Evolutionary conservation across 2,329 filamentous ascomycete genomes (phyloP).

Genomic region (Didymella lethalis): DNA sequence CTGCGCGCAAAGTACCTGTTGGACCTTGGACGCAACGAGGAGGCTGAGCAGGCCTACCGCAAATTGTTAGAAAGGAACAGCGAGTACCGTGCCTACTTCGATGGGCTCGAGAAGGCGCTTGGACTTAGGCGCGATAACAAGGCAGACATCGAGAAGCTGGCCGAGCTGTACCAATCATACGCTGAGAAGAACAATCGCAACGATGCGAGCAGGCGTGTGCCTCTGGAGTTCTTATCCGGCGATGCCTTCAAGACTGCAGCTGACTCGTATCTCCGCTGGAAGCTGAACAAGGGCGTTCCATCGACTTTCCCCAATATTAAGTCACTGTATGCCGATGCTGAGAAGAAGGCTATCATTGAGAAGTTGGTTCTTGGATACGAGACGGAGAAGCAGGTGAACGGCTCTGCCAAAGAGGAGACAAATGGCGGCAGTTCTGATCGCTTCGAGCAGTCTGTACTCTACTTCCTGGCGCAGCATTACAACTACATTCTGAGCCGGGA

Average conservation of each 20-base stretch:
- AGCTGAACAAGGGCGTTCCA: conserved; percentile 91
- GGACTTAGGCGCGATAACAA: conserved; percentile 68
- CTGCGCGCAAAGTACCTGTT: conserved; percentile 83
- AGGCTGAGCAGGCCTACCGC: conserved; percentile 83
- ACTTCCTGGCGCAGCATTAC: conserved; percentile 96
- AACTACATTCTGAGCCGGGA: conserved; percentile 90
- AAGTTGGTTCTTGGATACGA: conserved; percentile 81
- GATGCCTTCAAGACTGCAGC: conserved; percentile 82
- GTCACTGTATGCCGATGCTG: conserved; percentile 80
- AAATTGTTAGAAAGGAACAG: conserved; percentile 84
- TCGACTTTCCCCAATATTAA: conserved; percentile 98
- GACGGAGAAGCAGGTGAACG: conserved; percentile 63
- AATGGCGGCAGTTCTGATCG: conserved; percentile 62
- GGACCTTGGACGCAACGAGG: conserved; percentile 76
- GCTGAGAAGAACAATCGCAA: conserved; percentile 81
- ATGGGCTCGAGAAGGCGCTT: conserved; percentile 74
- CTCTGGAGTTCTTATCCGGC: conserved; percentile 84
- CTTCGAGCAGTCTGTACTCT: conserved; percentile 82
- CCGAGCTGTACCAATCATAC: conserved; percentile 81
- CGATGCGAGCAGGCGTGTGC: conserved; percentile 85
- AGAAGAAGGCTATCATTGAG: conserved; percentile 80
- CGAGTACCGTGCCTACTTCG: conserved; percentile 87
- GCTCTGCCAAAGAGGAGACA: conserved; percentile 56
- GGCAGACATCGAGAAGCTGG: conserved; percentile 72
- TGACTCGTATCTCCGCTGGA: conserved; percentile 78